Evolutionary conservation across 2,329 filamentous ascomycete genomes (phyloP).

Genomic region (Xylariaceae sp.): DNA sequence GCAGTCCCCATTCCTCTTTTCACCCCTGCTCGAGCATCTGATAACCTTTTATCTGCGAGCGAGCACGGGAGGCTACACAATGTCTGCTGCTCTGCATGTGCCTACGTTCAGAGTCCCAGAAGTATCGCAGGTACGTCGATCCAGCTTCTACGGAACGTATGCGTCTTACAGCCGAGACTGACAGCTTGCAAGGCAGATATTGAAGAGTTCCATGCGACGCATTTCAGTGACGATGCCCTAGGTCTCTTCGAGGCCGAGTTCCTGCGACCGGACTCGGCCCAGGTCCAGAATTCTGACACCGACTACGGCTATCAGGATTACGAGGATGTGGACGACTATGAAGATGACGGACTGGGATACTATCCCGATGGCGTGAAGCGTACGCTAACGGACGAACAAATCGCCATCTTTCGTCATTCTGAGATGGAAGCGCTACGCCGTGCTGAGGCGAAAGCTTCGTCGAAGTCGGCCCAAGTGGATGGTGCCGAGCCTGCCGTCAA

Average conservation of each 20-base stretch:
- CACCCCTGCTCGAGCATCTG: neutral
- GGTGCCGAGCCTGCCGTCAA: conserved; percentile 7
- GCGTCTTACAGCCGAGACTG: conserved; percentile 20
- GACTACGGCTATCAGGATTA: conserved; percentile 27
- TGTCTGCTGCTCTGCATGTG: conserved; percentile 21
- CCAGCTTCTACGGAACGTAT: neutral
- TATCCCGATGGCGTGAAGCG: conserved; percentile 83
- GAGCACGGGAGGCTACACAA: conserved; percentile 11
- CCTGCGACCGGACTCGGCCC: conserved; percentile 31
- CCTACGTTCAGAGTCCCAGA: conserved; percentile 30
- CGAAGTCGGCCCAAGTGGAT: conserved; percentile 23
- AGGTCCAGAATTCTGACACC: conserved; percentile 17
- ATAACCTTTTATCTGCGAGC: neutral
- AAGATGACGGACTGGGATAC: conserved; percentile 66
- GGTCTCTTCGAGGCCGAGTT: conserved; percentile 45
- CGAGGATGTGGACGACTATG: conserved; percentile 33
- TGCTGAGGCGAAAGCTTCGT: conserved; percentile 36
- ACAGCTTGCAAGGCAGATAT: conserved; percentile 51
- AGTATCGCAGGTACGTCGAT: conserved; percentile 35
- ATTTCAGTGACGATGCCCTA: conserved; percentile 50
- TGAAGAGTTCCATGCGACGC: conserved; percentile 50
- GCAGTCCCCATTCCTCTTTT: neutral
- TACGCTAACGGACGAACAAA: conserved; percentile 85
- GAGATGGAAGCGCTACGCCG: conserved; percentile 71
- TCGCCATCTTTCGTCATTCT: conserved; percentile 83